These are phyloP conservation scores for Straminergon stramineum DNA, from an alignment of 225 moss, liverwort and hornwort species.

Conservation along the genomic window DNA sequence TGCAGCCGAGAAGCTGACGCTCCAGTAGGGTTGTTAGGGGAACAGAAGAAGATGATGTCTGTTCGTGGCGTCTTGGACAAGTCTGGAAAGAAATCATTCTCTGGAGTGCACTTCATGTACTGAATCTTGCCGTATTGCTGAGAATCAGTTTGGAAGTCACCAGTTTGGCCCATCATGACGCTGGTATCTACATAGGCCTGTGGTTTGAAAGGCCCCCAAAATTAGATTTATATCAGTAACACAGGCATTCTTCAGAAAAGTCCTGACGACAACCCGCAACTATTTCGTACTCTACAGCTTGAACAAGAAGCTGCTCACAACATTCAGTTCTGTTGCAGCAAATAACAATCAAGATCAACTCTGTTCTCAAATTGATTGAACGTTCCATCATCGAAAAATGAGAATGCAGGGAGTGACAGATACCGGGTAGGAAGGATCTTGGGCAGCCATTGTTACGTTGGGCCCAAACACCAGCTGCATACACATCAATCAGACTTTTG, in stretches of 20 bases:
- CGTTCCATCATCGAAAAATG: neutral
- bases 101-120: constrained; percentile 91
- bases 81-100: constrained; percentile 90
- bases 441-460: constrained; percentile 77
- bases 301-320: neutral
- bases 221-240: neutral
- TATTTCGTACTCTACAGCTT: neutral
- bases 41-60: constrained; percentile 97
- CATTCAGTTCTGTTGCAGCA: neutral
- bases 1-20: constrained; percentile 77
- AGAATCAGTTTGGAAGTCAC: constrained; percentile 50
- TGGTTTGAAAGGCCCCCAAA: neutral
- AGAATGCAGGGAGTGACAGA: neutral
- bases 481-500: neutral
- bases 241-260: neutral
- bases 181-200: constrained; percentile 97
- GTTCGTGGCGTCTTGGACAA: constrained; percentile 53
- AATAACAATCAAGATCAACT: neutral
- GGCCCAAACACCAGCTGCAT: constrained; percentile 88
- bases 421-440: constrained; percentile 97
- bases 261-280: neutral
- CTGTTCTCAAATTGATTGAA: neutral
- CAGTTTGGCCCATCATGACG: constrained; percentile 99
- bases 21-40: constrained; percentile 96
- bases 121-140: constrained; percentile 85